A percentile compares a stretch with the other conserved stretches of the same genome.
Conservation (phyloP, 495 filamentous ascomycete species). For the Mycothermus thermophilus region DNA sequence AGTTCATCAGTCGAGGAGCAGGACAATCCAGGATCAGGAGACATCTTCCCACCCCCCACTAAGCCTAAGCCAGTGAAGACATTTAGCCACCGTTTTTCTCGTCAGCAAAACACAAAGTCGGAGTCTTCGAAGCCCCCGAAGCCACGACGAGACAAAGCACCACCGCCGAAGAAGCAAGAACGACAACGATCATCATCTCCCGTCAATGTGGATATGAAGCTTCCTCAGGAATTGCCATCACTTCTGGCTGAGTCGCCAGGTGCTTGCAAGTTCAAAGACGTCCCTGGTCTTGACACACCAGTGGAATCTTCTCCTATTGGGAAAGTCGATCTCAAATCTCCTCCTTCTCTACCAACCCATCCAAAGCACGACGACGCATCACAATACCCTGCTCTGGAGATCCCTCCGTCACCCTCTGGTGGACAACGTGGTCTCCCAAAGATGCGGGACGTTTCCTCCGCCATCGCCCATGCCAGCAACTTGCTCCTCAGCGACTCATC, state of each 20-base stretch:
- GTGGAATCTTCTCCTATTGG: not conserved
- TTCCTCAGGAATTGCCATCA: too few relatives aligned
- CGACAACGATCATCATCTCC: not conserved
- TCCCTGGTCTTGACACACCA: not conserved
- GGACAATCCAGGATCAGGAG: not conserved
- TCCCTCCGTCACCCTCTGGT: constrained; percentile 1
- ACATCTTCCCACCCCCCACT: not conserved
- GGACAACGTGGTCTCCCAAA: too few relatives aligned
- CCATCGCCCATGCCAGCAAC: not conserved
- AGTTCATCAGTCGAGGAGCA: not conserved
- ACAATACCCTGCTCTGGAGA: too few relatives aligned
- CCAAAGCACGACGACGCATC: too few relatives aligned
- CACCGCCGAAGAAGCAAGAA: not conserved
- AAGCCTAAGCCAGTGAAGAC: too few relatives aligned
- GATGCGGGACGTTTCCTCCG: too few relatives aligned
- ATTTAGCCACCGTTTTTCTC: too few relatives aligned
- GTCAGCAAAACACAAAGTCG: too few relatives aligned
- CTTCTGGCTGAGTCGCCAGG: constrained; percentile 1
- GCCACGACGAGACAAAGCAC: too few relatives aligned
- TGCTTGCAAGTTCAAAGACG: constrained; percentile 1
- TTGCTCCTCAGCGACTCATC: not conserved
- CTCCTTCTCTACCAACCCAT: too few relatives aligned
- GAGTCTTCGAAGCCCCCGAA: too few relatives aligned
- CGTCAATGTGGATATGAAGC: not conserved
- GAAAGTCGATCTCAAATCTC: too few relatives aligned